These are phyloP conservation scores for Fusarium tupiense DNA, from an alignment of 2,329 filamentous ascomycete species.

Conservation along the genomic window DNA sequence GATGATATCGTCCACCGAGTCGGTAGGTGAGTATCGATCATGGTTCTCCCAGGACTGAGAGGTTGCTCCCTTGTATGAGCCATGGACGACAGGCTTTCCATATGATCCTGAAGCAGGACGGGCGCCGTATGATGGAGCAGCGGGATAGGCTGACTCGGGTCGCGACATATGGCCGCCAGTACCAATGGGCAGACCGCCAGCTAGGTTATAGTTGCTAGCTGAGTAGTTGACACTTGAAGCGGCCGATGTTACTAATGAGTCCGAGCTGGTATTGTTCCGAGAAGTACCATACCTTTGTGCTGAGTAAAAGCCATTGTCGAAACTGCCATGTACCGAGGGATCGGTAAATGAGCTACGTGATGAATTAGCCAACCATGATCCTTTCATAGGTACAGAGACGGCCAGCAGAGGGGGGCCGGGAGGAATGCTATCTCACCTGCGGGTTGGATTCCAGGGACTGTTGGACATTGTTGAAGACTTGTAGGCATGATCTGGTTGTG, in stretches of 20 bases:
- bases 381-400: background rate
- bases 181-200: conserved; percentile 40
- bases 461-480: conserved; percentile 56
- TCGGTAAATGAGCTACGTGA: conserved; percentile 47
- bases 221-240: conserved; percentile 57
- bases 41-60: conserved; percentile 59
- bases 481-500: conserved; percentile 60
- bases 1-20: conserved; percentile 68
- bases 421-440: conserved; percentile 57
- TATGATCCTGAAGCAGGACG: conserved; percentile 55
- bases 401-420: conserved; percentile 3
- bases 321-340: conserved; percentile 46
- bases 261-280: conserved; percentile 23
- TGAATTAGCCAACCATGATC: conserved; percentile 39
- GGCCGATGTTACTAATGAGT: conserved; percentile 48
- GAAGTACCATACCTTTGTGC: conserved; percentile 51
- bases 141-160: conserved; percentile 52
- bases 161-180: conserved; percentile 52
- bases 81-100: conserved; percentile 44
- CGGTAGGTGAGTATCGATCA: conserved; percentile 64
- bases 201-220: conserved; percentile 46
- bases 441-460: conserved; percentile 61
- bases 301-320: conserved; percentile 51
- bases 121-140: conserved; percentile 54
- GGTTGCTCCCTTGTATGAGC: conserved; percentile 53